Percentiles rank a stretch among this genome's conserved stretches.
These are phyloP conservation scores for Gossypium davidsonii DNA, from an alignment of 441 rosid species.

Conservation along the genomic window DNA sequence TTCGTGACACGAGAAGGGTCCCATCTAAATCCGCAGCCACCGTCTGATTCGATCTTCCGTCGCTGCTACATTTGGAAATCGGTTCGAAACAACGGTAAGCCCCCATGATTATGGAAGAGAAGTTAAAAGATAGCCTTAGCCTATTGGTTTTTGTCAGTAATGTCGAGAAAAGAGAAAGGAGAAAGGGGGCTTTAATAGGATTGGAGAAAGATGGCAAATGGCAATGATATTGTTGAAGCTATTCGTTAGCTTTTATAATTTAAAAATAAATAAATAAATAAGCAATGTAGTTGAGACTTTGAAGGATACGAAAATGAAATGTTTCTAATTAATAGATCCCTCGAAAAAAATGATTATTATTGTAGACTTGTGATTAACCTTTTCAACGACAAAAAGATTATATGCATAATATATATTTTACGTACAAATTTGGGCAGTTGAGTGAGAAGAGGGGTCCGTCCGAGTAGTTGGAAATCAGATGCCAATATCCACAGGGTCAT, in stretches of 20 bases:
- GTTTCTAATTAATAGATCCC: not conserved
- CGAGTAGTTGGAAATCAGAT: slow-evolving; percentile 49
- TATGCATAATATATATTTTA: not conserved
- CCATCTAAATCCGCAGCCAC: slow-evolving; percentile 82
- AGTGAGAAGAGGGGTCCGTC: slow-evolving; percentile 17
- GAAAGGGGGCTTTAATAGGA: slow-evolving; percentile 21
- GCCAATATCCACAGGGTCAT: slow-evolving; percentile 33
- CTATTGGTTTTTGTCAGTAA: not conserved
- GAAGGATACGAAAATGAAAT: not conserved
- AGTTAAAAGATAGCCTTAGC: not conserved
- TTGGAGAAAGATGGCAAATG: not conserved
- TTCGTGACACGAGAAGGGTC: slow-evolving; percentile 63
- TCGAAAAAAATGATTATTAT: not conserved
- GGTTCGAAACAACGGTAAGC: slow-evolving; percentile 42
- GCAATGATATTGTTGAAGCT: not conserved
- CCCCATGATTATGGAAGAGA: slow-evolving; percentile 34
- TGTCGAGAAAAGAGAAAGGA: not conserved
- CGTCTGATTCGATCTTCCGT: slow-evolving; percentile 60
- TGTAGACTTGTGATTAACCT: not conserved
- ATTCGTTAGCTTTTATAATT: not conserved
- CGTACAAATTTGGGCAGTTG: slow-evolving; percentile 32
- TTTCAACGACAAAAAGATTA: not conserved
- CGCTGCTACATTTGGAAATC: slow-evolving; percentile 40
- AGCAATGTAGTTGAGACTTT: slow-evolving; percentile 11
- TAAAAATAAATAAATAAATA: slow-evolving; percentile 4